Base-by-base conservation (phyloP, 306 rosid genomes). In the Pterocarpus santalinus region DNA sequence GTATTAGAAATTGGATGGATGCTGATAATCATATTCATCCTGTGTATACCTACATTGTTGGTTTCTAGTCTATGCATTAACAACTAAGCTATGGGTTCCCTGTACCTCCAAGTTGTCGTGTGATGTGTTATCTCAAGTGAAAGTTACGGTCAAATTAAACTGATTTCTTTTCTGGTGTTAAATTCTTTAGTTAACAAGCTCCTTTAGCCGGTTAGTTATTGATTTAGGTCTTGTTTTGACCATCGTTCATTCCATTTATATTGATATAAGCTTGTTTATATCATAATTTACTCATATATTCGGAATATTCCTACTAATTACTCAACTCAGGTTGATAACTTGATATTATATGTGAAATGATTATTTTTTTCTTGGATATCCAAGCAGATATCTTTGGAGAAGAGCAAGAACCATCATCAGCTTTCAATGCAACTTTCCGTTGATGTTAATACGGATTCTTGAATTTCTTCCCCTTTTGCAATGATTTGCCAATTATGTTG, bases 361-460 rank as follows among this genome's bases (percentile, higher is more conserved):
- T 76, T 47, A 47, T 62, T 83, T 35, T 22, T 60, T 51, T 64
- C 70, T 39, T 85, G 52, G 64, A 66, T 83, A 60, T 38, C 73
- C 34, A 46, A 67, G 84, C 88, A 95, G 99, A 88, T 95, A 81
- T 91, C 92, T 71, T 68, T 95, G 90, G 90, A 88, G 84, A 87
- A 89, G 86, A 88, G 86, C 82, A 72, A 79, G 78, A 88, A 80
- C 78, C 83, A 69, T 84, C 78, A 71, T 67, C 81, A 67, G 53
- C 76, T 88, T 53, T 81, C 76, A 8, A 55, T 53, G 34, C 90
- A 63, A 56, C 84, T 41, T 41, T 39, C 90, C 76, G 28, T 61
- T 43, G 60, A 80, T 70, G 80, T 82, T 56, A 68, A 82, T 11
- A 66, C 67, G 5, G 86, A 85, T 75, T 82, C 85, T 47, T 89